Conservation (phyloP, 164 flowering plant species). For the Aristolochia fimbriata region DNA sequence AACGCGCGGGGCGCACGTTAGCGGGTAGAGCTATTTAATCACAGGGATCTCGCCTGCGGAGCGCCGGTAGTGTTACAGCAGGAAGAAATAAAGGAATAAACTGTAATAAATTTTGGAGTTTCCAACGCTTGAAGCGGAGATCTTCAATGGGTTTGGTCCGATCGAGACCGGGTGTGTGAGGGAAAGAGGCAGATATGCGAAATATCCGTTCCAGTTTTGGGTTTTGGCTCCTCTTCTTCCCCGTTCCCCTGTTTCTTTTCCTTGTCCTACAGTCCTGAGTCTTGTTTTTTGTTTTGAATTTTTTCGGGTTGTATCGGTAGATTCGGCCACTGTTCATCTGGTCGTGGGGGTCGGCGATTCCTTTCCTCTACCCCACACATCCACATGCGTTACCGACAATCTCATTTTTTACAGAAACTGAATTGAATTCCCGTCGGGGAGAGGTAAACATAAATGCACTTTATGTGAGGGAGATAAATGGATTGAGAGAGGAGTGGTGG, state of each 20-base stretch:
- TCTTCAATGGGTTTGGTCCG: too few relatives aligned
- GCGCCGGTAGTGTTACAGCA: too few relatives aligned
- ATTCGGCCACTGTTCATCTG: neutral
- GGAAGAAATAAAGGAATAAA: too few relatives aligned
- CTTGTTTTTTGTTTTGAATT: neutral
- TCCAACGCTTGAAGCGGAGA: too few relatives aligned
- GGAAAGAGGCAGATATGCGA: too few relatives aligned
- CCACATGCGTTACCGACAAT: slow-evolving; percentile 6
- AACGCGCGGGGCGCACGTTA: too few relatives aligned
- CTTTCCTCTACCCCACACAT: slow-evolving; percentile 1
- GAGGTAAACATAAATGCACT: neutral
- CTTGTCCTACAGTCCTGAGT: neutral
- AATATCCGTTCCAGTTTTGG: too few relatives aligned
- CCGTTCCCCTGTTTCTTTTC: neutral
- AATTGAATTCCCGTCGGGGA: neutral
- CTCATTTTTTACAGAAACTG: neutral
- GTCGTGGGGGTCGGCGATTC: neutral
- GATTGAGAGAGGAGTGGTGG: neutral
- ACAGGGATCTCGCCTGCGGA: too few relatives aligned
- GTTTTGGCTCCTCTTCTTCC: neutral
- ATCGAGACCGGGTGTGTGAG: too few relatives aligned
- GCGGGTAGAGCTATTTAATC: too few relatives aligned
- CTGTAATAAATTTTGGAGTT: too few relatives aligned
- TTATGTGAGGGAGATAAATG: neutral
- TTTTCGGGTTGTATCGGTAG: neutral